Evolutionary conservation across 345 rosid genomes (phyloP).

Genomic region (Citrus trifoliata): DNA sequence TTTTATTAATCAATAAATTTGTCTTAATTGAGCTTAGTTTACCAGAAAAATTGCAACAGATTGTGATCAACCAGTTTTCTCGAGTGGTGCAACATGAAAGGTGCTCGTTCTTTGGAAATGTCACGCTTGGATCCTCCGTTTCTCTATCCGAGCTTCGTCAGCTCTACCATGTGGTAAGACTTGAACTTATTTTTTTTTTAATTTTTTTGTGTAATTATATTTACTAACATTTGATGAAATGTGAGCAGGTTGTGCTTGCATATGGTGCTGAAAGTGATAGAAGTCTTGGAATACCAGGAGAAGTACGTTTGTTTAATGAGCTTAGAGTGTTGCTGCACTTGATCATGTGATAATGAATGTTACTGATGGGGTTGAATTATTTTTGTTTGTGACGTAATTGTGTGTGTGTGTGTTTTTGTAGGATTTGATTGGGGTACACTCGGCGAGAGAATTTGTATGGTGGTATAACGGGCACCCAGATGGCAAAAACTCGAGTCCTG

Average conservation of each 20-base stretch:
- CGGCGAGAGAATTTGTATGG: slow-evolving; percentile 97
- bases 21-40: slow-evolving; percentile 48
- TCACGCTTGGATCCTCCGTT: slow-evolving; percentile 66
- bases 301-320: slow-evolving; percentile 42
- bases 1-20: neutral
- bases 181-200: too few relatives aligned
- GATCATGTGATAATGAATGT: neutral
- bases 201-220: neutral
- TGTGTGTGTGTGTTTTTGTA: slow-evolving; percentile 17
- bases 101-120: slow-evolving; percentile 78
- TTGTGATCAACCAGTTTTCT: slow-evolving; percentile 82
- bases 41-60: slow-evolving; percentile 62
- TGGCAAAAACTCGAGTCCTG: slow-evolving; percentile 57
- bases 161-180: slow-evolving; percentile 69
- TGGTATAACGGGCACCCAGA: slow-evolving; percentile 98
- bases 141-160: slow-evolving; percentile 72
- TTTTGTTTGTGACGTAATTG: neutral
- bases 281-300: slow-evolving; percentile 74
- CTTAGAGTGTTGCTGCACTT: neutral
- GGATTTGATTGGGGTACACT: slow-evolving; percentile 66
- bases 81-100: slow-evolving; percentile 63
- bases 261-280: slow-evolving; percentile 98
- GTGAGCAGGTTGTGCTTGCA: slow-evolving; percentile 84
- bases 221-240: slow-evolving; percentile 6
- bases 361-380: neutral